Percentiles rank a stretch among this genome's conserved stretches.
Evolutionary conservation across 2,329 filamentous ascomycete genomes (phyloP).

Genomic region (Nemania sp.): DNA sequence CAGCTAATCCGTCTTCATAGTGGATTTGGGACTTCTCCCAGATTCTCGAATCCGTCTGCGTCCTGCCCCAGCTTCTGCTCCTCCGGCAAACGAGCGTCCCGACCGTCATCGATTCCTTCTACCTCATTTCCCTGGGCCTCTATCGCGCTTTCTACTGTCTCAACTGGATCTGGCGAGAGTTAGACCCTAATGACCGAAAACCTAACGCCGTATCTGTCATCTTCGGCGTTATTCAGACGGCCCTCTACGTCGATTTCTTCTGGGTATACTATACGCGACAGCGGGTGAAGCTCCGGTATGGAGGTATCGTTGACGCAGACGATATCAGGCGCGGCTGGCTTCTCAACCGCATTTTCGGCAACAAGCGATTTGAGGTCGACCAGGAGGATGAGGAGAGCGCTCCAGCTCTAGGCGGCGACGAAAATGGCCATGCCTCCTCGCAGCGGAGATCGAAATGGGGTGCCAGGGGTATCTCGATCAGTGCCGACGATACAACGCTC

Average conservation of each 20-base stretch:
- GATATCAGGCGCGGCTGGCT: conserved; percentile 86
- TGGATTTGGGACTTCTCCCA: conserved; percentile 86
- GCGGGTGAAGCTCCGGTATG: conserved; percentile 87
- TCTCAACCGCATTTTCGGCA: conserved; percentile 74
- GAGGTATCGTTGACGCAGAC: conserved; percentile 86
- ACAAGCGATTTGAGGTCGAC: conserved; percentile 53
- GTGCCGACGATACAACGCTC: conserved; percentile 63
- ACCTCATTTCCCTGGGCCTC: conserved; percentile 82
- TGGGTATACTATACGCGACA: conserved; percentile 97
- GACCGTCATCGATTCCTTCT: conserved; percentile 96
- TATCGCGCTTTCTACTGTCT: conserved; percentile 89
- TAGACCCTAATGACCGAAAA: conserved; percentile 59
- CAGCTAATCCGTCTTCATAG: conserved; percentile 47
- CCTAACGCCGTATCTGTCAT: conserved; percentile 76
- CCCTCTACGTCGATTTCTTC: conserved; percentile 89
- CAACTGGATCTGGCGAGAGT: conserved; percentile 80
- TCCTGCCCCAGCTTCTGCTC: conserved; percentile 88
- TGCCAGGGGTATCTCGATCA: conserved; percentile 66
- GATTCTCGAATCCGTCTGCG: conserved; percentile 86
- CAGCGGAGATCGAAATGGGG: conserved; percentile 61
- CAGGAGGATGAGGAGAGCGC: conserved; percentile 65
- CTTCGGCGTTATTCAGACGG: conserved; percentile 87
- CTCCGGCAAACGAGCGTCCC: conserved; percentile 93
- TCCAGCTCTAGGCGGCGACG: conserved; percentile 47
- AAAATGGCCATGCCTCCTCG: conserved; percentile 35